Evolutionary conservation across 2,329 filamentous ascomycete genomes (phyloP).

Genomic region (Cyphellophora attinorum): DNA sequence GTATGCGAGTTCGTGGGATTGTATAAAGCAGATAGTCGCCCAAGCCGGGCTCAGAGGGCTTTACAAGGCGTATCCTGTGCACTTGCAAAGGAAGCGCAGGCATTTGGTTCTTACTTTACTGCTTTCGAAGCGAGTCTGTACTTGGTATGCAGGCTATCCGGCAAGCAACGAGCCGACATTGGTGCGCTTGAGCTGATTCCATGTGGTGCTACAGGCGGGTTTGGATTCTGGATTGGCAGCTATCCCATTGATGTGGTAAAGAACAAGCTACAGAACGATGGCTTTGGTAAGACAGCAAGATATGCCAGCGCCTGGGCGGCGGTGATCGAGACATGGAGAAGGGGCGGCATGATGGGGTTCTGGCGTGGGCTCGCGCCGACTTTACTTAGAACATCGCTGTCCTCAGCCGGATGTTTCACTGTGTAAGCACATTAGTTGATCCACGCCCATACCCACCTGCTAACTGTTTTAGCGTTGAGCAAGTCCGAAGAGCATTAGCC

Average conservation of each 20-base stretch:
- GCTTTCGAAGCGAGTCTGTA: constrained; percentile 8
- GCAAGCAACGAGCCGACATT: constrained; percentile 5
- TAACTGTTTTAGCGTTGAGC: neutral
- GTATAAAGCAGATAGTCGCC: constrained; percentile 3
- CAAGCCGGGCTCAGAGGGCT: constrained; percentile 3
- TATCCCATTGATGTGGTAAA: constrained; percentile 12
- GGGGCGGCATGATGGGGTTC: constrained; percentile 4
- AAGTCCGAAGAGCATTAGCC: constrained; percentile 1
- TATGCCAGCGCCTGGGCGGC: constrained; percentile 7
- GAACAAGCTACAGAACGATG: constrained; percentile 8
- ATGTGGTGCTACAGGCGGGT: constrained; percentile 7
- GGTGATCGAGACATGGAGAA: constrained; percentile 4
- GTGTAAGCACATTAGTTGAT: constrained; percentile 5
- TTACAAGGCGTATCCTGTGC: constrained; percentile 8
- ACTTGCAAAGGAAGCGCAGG: constrained; percentile 6
- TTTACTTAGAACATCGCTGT: constrained; percentile 8
- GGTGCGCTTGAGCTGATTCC: constrained; percentile 2
- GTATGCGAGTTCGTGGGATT: constrained; percentile 8
- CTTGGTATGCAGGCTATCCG: neutral
- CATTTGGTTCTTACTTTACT: constrained; percentile 8
- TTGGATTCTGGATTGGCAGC: constrained; percentile 11
- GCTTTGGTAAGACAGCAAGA: constrained; percentile 4
- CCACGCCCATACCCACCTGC: neutral
- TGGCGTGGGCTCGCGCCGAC: constrained; percentile 9
- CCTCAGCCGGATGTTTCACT: constrained; percentile 8